Base-by-base conservation (phyloP, 192 early-diverging fungal genomes). In the Coemansia brasiliensis region DNA sequence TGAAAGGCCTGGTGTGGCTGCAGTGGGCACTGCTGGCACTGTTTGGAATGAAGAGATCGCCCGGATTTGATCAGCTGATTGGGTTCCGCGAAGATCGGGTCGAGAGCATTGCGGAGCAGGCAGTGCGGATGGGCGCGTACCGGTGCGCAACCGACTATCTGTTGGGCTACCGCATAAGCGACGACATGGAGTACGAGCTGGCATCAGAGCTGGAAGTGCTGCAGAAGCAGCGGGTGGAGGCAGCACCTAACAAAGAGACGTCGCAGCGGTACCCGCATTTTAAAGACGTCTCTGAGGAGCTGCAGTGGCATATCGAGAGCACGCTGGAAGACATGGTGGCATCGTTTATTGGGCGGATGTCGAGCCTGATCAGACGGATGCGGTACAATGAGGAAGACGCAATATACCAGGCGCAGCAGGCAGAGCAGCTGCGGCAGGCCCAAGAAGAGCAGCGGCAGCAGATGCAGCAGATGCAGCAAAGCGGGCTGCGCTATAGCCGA, bases 361-460 rank as follows among this genome's bases (percentile, higher is more conserved):
- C 79, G 7, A 74, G 73, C 25, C 61, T 85, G 22, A 65, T 90
- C 26, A 69, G 84, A 39, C 74, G 83, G 38, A 80, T 89, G 63
- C 83, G 84, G 49, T 83, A 87, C 48, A 82, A 68, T 52, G 88
- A 92, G 54, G 90, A 92, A 46, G 90, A 91, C 57, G 72, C 74
- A 6, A 69, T 82, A n/a, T 67, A 69, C 52, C 67, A 68, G 46
- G 71, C 69, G 5, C 67, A 78, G 55, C 67, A 68, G 63, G 39
- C 55, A 3, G 69, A 70, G 56, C 39, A 59, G 44, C 61, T 62
- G 50, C 69, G 75, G 11, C 27, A 27, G 21, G 52, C 54, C 3
- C 68, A 61, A 45, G 74, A 76, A 48, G 67, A 76, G 52, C 63
- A 76, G 56, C 67, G 67, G 25, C 64, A 67, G 25, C 68, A 59